Conservation (phyloP, 1,139 yeast species). For the Nakaseomyces uthaithaninus region DNA sequence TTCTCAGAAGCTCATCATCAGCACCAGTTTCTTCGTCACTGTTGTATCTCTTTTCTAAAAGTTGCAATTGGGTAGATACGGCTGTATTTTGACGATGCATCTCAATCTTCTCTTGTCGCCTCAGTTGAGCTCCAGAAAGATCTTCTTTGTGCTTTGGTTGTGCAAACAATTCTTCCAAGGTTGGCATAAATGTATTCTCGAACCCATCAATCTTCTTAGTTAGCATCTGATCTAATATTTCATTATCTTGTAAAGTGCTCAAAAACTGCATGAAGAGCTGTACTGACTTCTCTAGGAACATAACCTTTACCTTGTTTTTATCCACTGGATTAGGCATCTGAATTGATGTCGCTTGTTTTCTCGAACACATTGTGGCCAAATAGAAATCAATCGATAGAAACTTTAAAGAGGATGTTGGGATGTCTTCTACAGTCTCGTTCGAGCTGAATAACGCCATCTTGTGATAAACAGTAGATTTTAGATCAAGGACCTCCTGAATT, state of each 20-base stretch:
- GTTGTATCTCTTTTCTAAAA: constrained; percentile 32
- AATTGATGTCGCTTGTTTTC: constrained; percentile 25
- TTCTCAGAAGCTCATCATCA: constrained; percentile 57
- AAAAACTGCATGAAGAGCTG: constrained; percentile 41
- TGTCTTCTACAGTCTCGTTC: constrained; percentile 52
- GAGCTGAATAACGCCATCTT: constrained; percentile 46
- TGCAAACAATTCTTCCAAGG: constrained; percentile 33
- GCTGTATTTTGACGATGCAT: constrained; percentile 54
- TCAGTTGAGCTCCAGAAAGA: constrained; percentile 41
- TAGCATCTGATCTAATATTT: constrained; percentile 38
- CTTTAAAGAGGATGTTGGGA: constrained; percentile 48
- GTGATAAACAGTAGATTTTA: constrained; percentile 31
- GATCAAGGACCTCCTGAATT: constrained; percentile 27
- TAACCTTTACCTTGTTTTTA: constrained; percentile 31
- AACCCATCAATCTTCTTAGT: constrained; percentile 36
- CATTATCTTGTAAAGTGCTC: constrained; percentile 37
- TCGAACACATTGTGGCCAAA: constrained; percentile 35
- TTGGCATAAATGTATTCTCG: constrained; percentile 38
- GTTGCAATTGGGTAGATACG: constrained; percentile 38
- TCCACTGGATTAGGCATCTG: constrained; percentile 5
- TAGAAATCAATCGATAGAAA: constrained; percentile 47
- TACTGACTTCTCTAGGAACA: constrained; percentile 39
- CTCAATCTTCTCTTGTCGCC: constrained; percentile 66
- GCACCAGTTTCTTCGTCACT: constrained; percentile 33
- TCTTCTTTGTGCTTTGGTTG: constrained; percentile 21